phyloP scores from a whole-genome alignment of 495 filamentous ascomycete species.

The Alectoria sarmentosa region DNA sequence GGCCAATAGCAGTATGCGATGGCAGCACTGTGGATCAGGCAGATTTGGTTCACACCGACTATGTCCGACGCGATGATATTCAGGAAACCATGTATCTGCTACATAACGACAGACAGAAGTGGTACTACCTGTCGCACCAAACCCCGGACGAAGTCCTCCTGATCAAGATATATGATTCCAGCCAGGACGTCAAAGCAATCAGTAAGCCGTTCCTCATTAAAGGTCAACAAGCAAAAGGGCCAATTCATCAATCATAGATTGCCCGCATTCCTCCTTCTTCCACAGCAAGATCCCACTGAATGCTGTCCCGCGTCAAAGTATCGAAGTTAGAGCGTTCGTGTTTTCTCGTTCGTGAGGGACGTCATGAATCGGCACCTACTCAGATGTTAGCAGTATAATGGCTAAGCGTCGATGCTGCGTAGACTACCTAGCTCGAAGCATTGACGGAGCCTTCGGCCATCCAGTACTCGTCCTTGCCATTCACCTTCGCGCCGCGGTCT shows the following conservation, averaged over 20 bases:
- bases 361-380: neutral
- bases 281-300: constrained; percentile 4
- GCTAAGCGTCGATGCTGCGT: neutral
- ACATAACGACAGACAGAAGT: constrained; percentile 24
- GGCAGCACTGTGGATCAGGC: constrained; percentile 24
- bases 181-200: neutral
- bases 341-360: neutral
- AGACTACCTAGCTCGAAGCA: neutral
- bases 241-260: constrained; percentile 1
- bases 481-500: neutral
- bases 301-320: constrained; percentile 14
- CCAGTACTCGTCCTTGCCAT: neutral
- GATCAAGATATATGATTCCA: constrained; percentile 25
- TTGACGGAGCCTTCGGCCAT: constrained; percentile 1
- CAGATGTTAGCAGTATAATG: neutral
- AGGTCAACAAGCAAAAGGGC: neutral
- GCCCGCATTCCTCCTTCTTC: constrained; percentile 16
- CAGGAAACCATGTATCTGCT: constrained; percentile 5
- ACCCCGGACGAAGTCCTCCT: constrained; percentile 28
- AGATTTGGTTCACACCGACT: constrained; percentile 29
- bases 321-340: constrained; percentile 18
- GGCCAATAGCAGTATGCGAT: constrained; percentile 33
- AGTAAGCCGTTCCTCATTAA: neutral
- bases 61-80: constrained; percentile 14
- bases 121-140: constrained; percentile 33